Evolutionary conservation across 371 early-diverging fungal genomes (phyloP).

Genomic region (Apophysomyces elegans): DNA sequence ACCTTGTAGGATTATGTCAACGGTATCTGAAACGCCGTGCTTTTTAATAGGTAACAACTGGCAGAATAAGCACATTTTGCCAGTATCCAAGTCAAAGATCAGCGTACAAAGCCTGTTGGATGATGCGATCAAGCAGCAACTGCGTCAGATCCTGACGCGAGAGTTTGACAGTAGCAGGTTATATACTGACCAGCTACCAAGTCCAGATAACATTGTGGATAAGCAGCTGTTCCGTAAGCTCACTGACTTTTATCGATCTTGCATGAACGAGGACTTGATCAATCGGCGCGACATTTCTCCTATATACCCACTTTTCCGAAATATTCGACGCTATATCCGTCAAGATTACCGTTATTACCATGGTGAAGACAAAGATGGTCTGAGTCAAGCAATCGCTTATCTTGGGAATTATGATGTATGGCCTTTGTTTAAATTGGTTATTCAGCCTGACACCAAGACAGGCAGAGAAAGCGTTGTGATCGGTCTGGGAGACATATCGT

Average conservation of each 20-base stretch:
- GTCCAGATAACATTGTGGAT: slow-evolving; percentile 43
- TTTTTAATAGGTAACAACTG: slow-evolving; percentile 34
- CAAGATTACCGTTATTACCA: slow-evolving; percentile 2
- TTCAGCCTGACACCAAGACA: slow-evolving; percentile 39
- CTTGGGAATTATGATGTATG: slow-evolving; percentile 25
- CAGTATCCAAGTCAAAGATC: slow-evolving; percentile 32
- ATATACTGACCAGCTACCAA: slow-evolving; percentile 23
- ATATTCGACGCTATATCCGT: slow-evolving; percentile 31
- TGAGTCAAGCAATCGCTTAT: slow-evolving; percentile 21
- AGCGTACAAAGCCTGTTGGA: slow-evolving; percentile 19
- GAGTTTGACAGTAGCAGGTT: slow-evolving; percentile 10
- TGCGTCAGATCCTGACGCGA: slow-evolving; percentile 26
- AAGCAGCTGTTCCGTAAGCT: slow-evolving; percentile 49
- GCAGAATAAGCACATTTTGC: slow-evolving; percentile 32
- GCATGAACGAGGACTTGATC: slow-evolving; percentile 57
- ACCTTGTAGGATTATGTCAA: background rate
- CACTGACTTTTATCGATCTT: slow-evolving; percentile 49
- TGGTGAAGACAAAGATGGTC: slow-evolving; percentile 12
- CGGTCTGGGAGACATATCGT: slow-evolving; percentile 46
- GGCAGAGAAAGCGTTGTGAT: slow-evolving; percentile 31
- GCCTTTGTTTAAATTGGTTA: slow-evolving; percentile 40
- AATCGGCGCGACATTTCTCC: slow-evolving; percentile 35
- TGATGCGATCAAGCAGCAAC: slow-evolving; percentile 20
- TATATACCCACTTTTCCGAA: slow-evolving; percentile 40
- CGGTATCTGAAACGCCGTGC: background rate